Conservation (phyloP, 306 rosid species). For the Vigna trinervia region DNA sequence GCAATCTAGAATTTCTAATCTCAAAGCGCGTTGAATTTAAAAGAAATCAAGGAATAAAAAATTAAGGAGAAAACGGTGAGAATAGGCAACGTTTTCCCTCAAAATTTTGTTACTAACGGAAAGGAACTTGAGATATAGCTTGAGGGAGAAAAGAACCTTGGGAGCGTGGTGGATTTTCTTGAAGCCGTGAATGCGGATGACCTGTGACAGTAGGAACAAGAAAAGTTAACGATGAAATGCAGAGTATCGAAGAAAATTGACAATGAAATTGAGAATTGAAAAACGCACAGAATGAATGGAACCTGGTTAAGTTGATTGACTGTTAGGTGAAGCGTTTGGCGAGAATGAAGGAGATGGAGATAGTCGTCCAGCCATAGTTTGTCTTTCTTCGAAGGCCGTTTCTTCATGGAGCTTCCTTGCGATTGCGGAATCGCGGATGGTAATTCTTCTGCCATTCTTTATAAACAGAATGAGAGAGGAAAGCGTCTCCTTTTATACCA, state of each 20-base stretch:
- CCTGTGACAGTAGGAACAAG: constrained; percentile 35
- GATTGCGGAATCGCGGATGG: constrained; percentile 23
- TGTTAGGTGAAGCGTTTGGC: constrained; percentile 49
- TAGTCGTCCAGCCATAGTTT: constrained; percentile 62
- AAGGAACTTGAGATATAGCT: constrained; percentile 5
- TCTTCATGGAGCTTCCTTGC: constrained; percentile 42
- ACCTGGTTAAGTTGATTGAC: constrained; percentile 67
- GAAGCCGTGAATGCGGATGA: constrained; percentile 77
- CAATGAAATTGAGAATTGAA: neutral
- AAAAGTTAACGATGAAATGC: neutral
- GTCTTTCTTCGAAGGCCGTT: constrained; percentile 31
- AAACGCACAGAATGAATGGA: neutral
- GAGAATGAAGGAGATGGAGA: constrained; percentile 54
- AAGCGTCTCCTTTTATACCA: no score
- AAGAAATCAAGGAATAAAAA: neutral
- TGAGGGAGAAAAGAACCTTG: constrained; percentile 53
- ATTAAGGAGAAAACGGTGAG: neutral
- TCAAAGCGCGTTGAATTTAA: neutral
- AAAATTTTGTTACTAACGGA: constrained; percentile 25
- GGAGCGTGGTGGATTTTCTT: constrained; percentile 55
- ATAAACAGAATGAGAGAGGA: neutral
- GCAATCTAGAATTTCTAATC: neutral
- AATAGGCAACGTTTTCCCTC: neutral
- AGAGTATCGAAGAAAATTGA: neutral
- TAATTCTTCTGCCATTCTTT: constrained; percentile 13